These are phyloP conservation scores for Lolium rigidum DNA, from an alignment of 176 grass and related monocot genomes.

Conservation along the genomic window DNA sequence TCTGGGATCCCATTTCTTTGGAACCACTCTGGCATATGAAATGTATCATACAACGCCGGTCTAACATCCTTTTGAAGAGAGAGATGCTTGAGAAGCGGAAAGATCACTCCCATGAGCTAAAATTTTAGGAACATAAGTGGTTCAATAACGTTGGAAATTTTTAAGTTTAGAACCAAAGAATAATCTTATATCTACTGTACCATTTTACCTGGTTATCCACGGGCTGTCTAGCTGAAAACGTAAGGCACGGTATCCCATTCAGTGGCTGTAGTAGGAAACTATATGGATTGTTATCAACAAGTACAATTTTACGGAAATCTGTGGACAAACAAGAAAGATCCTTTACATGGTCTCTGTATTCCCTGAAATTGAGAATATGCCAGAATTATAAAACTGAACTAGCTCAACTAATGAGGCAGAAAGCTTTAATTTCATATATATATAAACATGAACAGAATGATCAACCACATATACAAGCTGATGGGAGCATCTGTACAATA, in stretches of 20 bases:
- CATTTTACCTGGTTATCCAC: conserved; percentile 75
- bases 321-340: conserved; percentile 87
- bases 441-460: conserved; percentile 5
- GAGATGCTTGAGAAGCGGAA: conserved; percentile 89
- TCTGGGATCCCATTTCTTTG: conserved; percentile 74
- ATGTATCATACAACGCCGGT: conserved; percentile 67
- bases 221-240: conserved; percentile 84
- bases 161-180: conserved; percentile 1
- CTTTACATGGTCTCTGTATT: conserved; percentile 91
- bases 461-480: background rate
- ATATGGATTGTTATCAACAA: conserved; percentile 98
- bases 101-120: conserved; percentile 79
- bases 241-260: conserved; percentile 92
- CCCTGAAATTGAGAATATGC: conserved; percentile 51
- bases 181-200: background rate
- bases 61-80: conserved; percentile 82
- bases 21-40: conserved; percentile 98
- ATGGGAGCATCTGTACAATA: conserved; percentile 19
- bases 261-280: conserved; percentile 90
- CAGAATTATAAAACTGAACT: conserved; percentile 39
- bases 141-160: conserved; percentile 29
- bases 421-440: background rate
- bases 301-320: conserved; percentile 73
- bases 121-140: conserved; percentile 24
- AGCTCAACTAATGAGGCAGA: conserved; percentile 8